Base-by-base conservation (phyloP, 495 filamentous ascomycete species). In the Penicillium crystallinum region DNA sequence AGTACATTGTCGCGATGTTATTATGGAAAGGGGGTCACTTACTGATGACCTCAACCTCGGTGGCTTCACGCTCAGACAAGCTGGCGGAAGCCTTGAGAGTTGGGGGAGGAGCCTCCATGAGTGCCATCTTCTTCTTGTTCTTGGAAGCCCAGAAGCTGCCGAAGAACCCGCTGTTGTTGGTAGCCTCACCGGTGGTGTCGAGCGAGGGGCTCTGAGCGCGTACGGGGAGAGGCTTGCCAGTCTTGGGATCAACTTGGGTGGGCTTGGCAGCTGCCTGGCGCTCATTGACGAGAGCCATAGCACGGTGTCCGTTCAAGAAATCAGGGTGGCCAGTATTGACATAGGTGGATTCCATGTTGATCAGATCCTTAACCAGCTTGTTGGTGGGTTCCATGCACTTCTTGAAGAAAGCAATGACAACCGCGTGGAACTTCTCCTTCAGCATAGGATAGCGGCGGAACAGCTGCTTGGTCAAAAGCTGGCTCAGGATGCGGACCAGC, bases 81-180 rank as follows among this genome's bases (percentile, higher is more conserved):
- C 82, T 91, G 15, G 95, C 91, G 9, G 89, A 93, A 25, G 93
- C 95, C 74, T 97, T 99, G 52, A 99, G 80, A 35, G 81, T 89
- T 39, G 95, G 83, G 55, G 93, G 93, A 27, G 95, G 95, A 33
- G 95, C 76, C 61, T 97, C 95, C 95, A 97, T 97, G 50, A 92
- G 90, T 19, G 95, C 95, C 81, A 96, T 91, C 85, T 96, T 97
- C 85, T 97, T 99, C 82, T 97, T 99, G 70, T 97, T 97, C 81
- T 96, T 97, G 49, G 85, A 87, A 6, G 91, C 90, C 70, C 95
- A 97, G 80, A 97, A 97, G 67, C 88, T 92, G 52, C 92, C 91
- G 67, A 97, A 97, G 79, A 97, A 99, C 47, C 91, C 89, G 44
- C 79, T 70, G 59, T 84, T 83, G 41, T 73, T 73, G 64, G 77